These are phyloP conservation scores for Whalleya microplaca DNA, from an alignment of 2,329 filamentous ascomycete species.

Conservation along the genomic window DNA sequence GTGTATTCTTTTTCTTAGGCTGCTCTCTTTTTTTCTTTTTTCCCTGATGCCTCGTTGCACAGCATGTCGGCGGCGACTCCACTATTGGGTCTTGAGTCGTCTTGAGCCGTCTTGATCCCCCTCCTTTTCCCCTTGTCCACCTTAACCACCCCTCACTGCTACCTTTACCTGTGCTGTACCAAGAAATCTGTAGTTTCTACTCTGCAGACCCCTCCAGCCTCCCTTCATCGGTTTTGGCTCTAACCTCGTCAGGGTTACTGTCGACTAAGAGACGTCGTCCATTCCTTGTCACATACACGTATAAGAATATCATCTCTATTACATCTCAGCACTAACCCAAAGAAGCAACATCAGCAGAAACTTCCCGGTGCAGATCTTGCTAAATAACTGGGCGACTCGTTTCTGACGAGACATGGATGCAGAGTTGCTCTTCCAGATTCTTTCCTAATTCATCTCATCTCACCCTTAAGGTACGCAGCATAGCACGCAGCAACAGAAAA, in stretches of 20 bases:
- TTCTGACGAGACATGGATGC: background rate
- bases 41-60: background rate
- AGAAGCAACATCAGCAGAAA: background rate
- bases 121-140: background rate
- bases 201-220: background rate
- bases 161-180: background rate
- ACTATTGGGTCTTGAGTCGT: background rate
- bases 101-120: background rate
- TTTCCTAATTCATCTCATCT: background rate
- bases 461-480: background rate
- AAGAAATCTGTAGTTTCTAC: background rate
- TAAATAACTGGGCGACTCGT: background rate
- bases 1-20: too few species aligned
- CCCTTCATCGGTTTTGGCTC: too few species aligned
- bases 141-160: background rate
- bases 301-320: background rate
- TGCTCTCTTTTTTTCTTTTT: background rate
- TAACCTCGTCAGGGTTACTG: background rate
- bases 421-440: background rate
- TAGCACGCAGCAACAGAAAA: background rate
- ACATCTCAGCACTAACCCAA: background rate
- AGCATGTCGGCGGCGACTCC: background rate
- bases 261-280: background rate
- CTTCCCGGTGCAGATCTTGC: background rate
- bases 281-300: too few species aligned